Percentiles rank a stretch among this genome's conserved stretches.
phyloP scores from a whole-genome alignment of 495 filamentous ascomycete species.

The Lasiosphaeria hispida region DNA sequence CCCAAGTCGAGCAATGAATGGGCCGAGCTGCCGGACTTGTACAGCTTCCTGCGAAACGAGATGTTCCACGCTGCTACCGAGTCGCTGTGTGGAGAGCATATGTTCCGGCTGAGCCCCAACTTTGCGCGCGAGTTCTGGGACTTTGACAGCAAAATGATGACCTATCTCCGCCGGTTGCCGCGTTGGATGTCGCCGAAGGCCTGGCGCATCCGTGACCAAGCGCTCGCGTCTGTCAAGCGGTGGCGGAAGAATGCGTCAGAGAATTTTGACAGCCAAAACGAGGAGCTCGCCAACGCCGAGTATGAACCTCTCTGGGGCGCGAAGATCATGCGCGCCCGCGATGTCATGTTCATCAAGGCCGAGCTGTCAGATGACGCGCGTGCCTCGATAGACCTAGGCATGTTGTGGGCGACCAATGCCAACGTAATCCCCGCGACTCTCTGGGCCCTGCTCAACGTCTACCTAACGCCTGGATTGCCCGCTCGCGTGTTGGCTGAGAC shows the following conservation, averaged over 20 bases:
- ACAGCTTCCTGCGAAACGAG: constrained; percentile 23
- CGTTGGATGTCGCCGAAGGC: constrained; percentile 21
- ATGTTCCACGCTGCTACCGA: constrained; percentile 27
- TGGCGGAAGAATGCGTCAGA: constrained; percentile 20
- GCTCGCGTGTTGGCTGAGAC: constrained; percentile 16
- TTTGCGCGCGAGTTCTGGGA: constrained; percentile 25
- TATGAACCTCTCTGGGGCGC: constrained; percentile 27
- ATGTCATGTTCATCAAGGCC: constrained; percentile 4
- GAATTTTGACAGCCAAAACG: constrained; percentile 10
- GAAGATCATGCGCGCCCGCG: constrained; percentile 19
- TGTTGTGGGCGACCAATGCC: constrained; percentile 29
- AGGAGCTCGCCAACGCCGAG: constrained; percentile 14
- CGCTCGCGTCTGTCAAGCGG: constrained; percentile 11
- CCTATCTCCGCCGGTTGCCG: constrained; percentile 16
- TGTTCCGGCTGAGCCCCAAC: constrained; percentile 22
- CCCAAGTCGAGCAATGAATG: constrained; percentile 1
- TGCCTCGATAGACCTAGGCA: constrained; percentile 20
- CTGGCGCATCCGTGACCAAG: constrained; percentile 19
- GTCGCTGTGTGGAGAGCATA: constrained; percentile 25
- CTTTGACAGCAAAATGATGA: constrained; percentile 17
- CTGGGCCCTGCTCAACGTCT: constrained; percentile 23
- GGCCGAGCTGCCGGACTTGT: constrained; percentile 27
- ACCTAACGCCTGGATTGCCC: constrained; percentile 10
- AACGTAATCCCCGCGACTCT: constrained; percentile 23
- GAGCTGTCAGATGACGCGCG: constrained; percentile 10